Evolutionary conservation across 257 asterid genomes (phyloP), one percentile per base, ranked within the genome.

Genomic region (Solanum virginianum): DNA sequence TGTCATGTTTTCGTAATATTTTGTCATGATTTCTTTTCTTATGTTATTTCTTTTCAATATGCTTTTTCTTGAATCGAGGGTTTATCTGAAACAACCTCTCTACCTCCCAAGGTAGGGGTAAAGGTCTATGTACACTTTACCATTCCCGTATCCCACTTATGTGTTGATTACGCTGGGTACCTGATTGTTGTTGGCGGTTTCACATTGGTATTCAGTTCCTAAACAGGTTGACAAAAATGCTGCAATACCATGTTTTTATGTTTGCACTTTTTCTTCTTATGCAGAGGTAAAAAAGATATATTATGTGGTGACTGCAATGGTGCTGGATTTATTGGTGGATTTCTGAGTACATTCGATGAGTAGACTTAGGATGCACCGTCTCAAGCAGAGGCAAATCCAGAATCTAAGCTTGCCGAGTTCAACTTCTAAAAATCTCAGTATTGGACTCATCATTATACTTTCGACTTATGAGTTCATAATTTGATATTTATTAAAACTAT

Each of bases 241-340:
- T 83, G 49, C 60, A 15, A 71, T 29, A 54, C 8, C 60, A 49
- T 82, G 43, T 49, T 43, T 32, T 53, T 24, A 9, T 54, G 32
- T 86, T 26, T 45, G 82, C 43, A 1, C 0, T 54, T 3, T 54
- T 66, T 51, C 1, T 65, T 77, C 41, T 26, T 81, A 74, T 72
- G 59, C 92, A 97, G 98, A 91, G 99, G 98, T 85, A 93, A 91
- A 57, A 93, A 85, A 88, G 94, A 91, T 86, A 75, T 94, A 77
- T 96, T 95, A 2, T 94, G 99, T 80, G 99, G 99, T 5, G 89
- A 86, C 41, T 97, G 98, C 91, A 95, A 95, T 56, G 98, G 99
- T 3, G 99, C 99, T 80, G 98, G 98, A 62, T 97, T 93, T 84
- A 43, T 95, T 18, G 99, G 99, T 54, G 99, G 99, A 87, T 93